A percentile compares a stretch with the other conserved stretches of the same genome.
Conservation (phyloP, 495 filamentous ascomycete genomes). For the Sordaria brevicollis region DNA sequence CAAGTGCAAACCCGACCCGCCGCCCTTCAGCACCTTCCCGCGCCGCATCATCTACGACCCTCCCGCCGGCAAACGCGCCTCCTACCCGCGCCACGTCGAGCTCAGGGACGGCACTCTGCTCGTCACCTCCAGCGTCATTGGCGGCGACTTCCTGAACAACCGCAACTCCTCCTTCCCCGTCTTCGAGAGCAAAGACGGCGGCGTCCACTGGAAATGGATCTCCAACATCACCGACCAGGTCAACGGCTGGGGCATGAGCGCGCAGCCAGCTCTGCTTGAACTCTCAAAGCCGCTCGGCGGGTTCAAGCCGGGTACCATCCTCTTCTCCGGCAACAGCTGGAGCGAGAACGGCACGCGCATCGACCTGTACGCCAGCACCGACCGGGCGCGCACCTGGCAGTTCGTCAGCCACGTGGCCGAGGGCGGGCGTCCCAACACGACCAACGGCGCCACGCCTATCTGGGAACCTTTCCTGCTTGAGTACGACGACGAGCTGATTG, state of each 20-base stretch:
- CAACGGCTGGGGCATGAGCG: constrained; percentile 54
- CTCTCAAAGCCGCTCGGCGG: constrained; percentile 45
- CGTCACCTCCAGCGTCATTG: constrained; percentile 58
- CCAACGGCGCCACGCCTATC: constrained; percentile 54
- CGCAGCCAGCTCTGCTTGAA: constrained; percentile 58
- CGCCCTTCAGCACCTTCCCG: constrained; percentile 15
- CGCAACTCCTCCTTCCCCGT: constrained; percentile 55
- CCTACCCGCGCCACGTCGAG: constrained; percentile 44
- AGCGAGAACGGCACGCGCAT: constrained; percentile 45
- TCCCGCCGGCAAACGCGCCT: constrained; percentile 23
- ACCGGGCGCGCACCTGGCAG: constrained; percentile 51
- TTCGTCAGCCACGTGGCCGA: constrained; percentile 55
- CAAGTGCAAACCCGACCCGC: neutral
- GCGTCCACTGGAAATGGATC: constrained; percentile 51
- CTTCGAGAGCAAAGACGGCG: constrained; percentile 50
- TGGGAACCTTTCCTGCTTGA: constrained; percentile 61
- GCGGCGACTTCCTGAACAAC: constrained; percentile 48
- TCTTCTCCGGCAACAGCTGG: constrained; percentile 54
- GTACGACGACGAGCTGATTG: constrained; percentile 45
- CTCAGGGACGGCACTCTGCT: constrained; percentile 40
- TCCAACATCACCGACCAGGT: constrained; percentile 51
- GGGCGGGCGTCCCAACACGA: constrained; percentile 50
- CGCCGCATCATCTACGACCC: constrained; percentile 33
- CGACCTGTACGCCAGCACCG: constrained; percentile 53
- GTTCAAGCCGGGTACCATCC: constrained; percentile 48